Evolutionary conservation across 495 filamentous ascomycete species (phyloP).

Genomic region (Aspergillus biplanus): DNA sequence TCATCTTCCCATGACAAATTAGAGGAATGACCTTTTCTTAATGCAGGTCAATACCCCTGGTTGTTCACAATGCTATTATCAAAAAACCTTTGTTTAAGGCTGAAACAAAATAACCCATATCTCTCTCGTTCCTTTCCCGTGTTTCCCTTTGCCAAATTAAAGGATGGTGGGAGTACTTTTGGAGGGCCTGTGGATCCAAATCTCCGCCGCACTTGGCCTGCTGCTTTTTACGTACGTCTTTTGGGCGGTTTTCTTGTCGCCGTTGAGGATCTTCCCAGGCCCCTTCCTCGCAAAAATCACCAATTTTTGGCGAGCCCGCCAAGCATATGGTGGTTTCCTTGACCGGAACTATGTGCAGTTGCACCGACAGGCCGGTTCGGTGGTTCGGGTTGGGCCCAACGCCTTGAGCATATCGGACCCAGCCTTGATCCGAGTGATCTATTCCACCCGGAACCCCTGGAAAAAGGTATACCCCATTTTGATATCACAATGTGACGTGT

Average conservation of each 20-base stretch:
- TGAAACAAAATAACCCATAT: constrained; percentile 5
- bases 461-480: constrained; percentile 29
- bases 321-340: constrained; percentile 31
- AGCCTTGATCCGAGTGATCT: constrained; percentile 35
- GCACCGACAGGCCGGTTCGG: constrained; percentile 39
- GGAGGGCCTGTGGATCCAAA: constrained; percentile 8
- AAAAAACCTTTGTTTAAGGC: not conserved
- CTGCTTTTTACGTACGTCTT: constrained; percentile 19
- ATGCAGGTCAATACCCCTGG: constrained; percentile 11
- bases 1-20: not conserved
- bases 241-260: constrained; percentile 30
- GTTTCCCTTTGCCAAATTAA: not conserved
- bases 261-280: constrained; percentile 33
- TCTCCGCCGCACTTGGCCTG: constrained; percentile 5
- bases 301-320: constrained; percentile 34
- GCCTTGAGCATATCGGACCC: constrained; percentile 42
- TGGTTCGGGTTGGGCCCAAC: constrained; percentile 43
- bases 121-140: not conserved
- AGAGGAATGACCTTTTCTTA: not conserved
- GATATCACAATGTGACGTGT: constrained; percentile 13
- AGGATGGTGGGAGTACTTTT: constrained; percentile 13
- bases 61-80: not conserved
- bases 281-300: constrained; percentile 30
- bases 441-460: constrained; percentile 36
- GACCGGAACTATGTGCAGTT: constrained; percentile 34